These are phyloP conservation scores for Agaricales sp. DNA, from an alignment of 1,284 basidiomycete species.

Conservation along the genomic window DNA sequence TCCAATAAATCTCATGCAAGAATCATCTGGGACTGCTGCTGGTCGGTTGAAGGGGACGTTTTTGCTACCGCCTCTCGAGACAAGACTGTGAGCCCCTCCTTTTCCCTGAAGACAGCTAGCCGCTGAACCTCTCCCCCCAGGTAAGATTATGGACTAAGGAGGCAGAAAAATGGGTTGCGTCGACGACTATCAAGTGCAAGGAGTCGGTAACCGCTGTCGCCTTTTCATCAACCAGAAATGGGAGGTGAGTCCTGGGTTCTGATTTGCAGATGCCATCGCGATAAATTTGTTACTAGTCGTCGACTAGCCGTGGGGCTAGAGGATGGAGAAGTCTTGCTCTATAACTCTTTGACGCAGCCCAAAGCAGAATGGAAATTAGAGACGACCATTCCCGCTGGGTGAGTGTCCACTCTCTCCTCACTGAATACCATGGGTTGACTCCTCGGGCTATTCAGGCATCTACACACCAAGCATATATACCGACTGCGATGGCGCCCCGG, in stretches of 20 bases:
- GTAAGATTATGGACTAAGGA: slow-evolving; percentile 60
- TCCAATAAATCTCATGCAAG: slow-evolving; percentile 82
- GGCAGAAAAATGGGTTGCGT: slow-evolving; percentile 35
- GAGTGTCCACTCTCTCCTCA: slow-evolving; percentile 12
- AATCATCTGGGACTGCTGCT: slow-evolving; percentile 94
- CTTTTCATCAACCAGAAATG: slow-evolving; percentile 34
- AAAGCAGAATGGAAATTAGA: slow-evolving; percentile 39
- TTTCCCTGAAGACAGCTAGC: background rate
- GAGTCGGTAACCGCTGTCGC: slow-evolving; percentile 68
- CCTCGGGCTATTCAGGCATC: slow-evolving; percentile 35
- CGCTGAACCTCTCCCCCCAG: slow-evolving; percentile 23
- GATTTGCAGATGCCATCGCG: background rate
- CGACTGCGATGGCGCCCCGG: slow-evolving; percentile 56
- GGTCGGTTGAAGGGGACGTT: slow-evolving; percentile 59
- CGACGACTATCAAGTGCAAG: slow-evolving; percentile 45
- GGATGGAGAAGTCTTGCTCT: slow-evolving; percentile 54
- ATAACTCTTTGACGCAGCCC: slow-evolving; percentile 23
- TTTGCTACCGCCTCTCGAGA: slow-evolving; percentile 95
- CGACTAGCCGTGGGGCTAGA: slow-evolving; percentile 64
- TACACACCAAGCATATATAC: slow-evolving; percentile 63
- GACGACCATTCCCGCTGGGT: slow-evolving; percentile 38
- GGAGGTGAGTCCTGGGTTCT: slow-evolving; percentile 25
- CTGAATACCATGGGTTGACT: slow-evolving; percentile 3
- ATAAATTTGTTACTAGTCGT: slow-evolving; percentile 30
- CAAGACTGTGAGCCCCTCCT: slow-evolving; percentile 57